These are phyloP conservation scores for Globisporangium echinulatum DNA, from an alignment of 352 stramenopile genomes.

Conservation along the genomic window DNA sequence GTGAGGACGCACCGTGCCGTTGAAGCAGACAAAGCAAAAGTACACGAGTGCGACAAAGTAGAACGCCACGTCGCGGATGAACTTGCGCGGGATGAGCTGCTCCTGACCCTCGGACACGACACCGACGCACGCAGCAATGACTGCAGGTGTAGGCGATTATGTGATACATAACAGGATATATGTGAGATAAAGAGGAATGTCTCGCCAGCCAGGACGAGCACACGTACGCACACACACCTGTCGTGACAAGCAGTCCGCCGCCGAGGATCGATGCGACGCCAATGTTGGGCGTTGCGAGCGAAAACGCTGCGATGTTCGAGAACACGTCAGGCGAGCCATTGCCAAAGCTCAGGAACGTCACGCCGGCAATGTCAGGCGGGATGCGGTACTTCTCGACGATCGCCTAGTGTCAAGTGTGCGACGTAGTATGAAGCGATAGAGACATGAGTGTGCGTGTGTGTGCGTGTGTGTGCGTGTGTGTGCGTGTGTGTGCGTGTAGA, in stretches of 20 bases:
- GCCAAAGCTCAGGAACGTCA: slow-evolving; percentile 79
- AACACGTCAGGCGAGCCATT: slow-evolving; percentile 79
- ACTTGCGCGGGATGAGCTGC: slow-evolving; percentile 74
- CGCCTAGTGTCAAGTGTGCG: slow-evolving; percentile 1
- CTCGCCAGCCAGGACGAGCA: background rate
- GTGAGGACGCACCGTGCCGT: slow-evolving; percentile 26
- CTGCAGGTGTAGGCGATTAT: slow-evolving; percentile 6
- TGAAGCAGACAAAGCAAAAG: slow-evolving; percentile 61
- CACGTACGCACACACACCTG: slow-evolving; percentile 18
- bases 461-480: background rate
- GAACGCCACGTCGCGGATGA: slow-evolving; percentile 63
- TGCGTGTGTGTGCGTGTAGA: background rate
- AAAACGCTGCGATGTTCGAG: slow-evolving; percentile 73
- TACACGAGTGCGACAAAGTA: slow-evolving; percentile 71
- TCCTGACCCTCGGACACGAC: slow-evolving; percentile 62
- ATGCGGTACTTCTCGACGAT: slow-evolving; percentile 75
- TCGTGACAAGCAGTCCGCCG: slow-evolving; percentile 64
- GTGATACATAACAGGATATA: no score
- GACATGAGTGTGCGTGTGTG: no score
- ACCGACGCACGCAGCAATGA: slow-evolving; percentile 66
- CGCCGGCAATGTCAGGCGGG: slow-evolving; percentile 60
- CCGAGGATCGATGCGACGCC: slow-evolving; percentile 65
- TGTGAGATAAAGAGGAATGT: background rate
- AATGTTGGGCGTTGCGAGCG: slow-evolving; percentile 54
- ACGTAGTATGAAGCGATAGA: no score